phyloP scores from a whole-genome alignment of 495 filamentous ascomycete genomes.

The Penicillium soppii region DNA sequence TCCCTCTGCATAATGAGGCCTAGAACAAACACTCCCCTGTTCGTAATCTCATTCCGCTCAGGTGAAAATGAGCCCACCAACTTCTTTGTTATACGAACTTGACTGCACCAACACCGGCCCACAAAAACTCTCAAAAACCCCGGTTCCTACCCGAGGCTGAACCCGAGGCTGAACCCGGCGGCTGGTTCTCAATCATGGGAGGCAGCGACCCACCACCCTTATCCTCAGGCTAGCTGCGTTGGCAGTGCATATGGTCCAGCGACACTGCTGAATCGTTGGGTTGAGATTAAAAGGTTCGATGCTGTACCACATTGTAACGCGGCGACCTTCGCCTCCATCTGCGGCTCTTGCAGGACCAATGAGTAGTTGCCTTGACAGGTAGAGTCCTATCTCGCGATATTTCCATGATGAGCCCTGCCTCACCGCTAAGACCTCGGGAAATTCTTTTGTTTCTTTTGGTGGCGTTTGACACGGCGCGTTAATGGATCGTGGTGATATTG shows the following conservation, averaged over 20 bases:
- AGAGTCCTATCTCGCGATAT: no score
- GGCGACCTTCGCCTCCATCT: not conserved
- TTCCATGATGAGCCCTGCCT: no score
- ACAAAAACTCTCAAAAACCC: no score
- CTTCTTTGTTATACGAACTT: not conserved
- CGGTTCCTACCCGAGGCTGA: not conserved
- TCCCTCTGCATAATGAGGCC: not conserved
- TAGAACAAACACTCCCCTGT: not conserved
- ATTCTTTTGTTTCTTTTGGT: not conserved
- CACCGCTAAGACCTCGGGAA: no score
- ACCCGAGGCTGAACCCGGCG: not conserved
- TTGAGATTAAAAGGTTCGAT: no score
- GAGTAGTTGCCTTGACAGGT: no score
- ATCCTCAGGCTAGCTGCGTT: not conserved
- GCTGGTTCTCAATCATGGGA: not conserved
- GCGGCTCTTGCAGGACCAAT: no score
- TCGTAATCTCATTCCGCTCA: not conserved
- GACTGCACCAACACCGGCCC: conserved; percentile 1
- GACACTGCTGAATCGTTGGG: no score
- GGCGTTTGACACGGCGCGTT: not conserved
- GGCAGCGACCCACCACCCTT: no score
- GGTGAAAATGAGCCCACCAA: not conserved
- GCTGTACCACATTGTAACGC: not conserved
- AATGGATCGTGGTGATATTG: not conserved
- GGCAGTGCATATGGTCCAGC: not conserved